A percentile compares a stretch with the other conserved stretches of the same genome.
phyloP scores from a whole-genome alignment of 202 grass and related monocot genomes.

The Brachypodium distachyon region DNA sequence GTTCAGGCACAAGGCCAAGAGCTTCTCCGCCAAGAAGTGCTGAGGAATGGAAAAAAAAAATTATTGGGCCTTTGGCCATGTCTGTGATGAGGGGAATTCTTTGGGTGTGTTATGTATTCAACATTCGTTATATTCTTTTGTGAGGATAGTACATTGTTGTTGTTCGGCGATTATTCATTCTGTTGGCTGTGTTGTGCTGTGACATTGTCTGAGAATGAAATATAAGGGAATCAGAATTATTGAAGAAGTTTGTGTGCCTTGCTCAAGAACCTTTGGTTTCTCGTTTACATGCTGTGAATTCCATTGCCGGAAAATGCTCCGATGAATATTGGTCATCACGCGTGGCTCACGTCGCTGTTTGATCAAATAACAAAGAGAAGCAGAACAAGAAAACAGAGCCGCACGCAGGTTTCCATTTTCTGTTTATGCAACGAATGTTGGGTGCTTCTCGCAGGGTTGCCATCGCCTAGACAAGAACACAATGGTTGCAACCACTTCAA shows the following conservation, averaged over 20 bases:
- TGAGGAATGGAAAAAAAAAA: neutral
- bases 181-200: neutral
- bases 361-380: no score
- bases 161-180: neutral
- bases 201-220: neutral
- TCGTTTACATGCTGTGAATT: no score
- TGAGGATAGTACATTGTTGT: neutral
- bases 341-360: no score
- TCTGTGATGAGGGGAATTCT: neutral
- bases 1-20: constrained; percentile 71
- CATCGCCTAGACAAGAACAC: no score
- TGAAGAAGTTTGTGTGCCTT: neutral
- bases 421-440: no score
- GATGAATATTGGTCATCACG: no score
- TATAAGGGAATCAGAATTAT: neutral
- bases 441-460: no score
- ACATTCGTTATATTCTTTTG: constrained; percentile 41
- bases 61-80: neutral
- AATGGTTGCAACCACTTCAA: no score
- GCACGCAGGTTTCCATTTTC: no score
- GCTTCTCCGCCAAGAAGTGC: constrained; percentile 44
- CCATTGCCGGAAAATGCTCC: no score
- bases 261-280: neutral
- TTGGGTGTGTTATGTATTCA: constrained; percentile 5
- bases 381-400: no score